Evolutionary conservation across 805 yeast genomes (phyloP), one percentile per base, ranked within the genome.

Genomic region (Spathaspora passalidarum): DNA sequence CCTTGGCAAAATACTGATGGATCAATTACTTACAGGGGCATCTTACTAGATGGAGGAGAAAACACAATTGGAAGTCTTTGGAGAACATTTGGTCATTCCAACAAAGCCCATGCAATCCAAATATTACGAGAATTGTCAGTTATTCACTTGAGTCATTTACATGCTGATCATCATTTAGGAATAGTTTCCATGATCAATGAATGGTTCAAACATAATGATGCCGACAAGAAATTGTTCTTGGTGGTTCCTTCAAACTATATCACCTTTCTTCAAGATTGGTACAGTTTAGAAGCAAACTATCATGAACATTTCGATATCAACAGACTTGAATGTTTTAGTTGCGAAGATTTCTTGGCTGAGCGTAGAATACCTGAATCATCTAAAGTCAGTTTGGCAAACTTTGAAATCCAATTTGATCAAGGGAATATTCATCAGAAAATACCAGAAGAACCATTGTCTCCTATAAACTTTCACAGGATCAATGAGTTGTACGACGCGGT

Each of bases 141-240:
- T 44, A 69, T 92, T 17, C 87, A 80, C 56, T 68, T 94, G 44
- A 86, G 96, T 54, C 99, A 94, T 70, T 71, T 92, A 55, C 99
- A 94, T 65, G 99, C 98, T 0, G 99, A 94, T 61, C 99, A 94
- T 62, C 97, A 92, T 63, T 68, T 94, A 36, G 99, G 99, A 0
- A 72, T 87, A 4, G 67, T 86, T 7, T 77, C 88, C 4, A 62
- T 94, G 3, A 71, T 94, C 21, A 71, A 73, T 32, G 81, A 80
- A 51, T 91, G 97, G 96, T 72, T 78, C 47, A 59, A 63, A 25
- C 60, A 66, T 11, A 71, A 77, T 48, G 51, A 63, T 11, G 55
- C 65, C 4, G 46, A 56, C 14, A 59, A 56, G 32, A 67, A 62
- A 17, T 65, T 92, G 9, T 80, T 75, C 51, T 59, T 92, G 21